These are phyloP conservation scores for Thielaviopsis ethacetica DNA, from an alignment of 2,329 filamentous ascomycete genomes.

Conservation along the genomic window DNA sequence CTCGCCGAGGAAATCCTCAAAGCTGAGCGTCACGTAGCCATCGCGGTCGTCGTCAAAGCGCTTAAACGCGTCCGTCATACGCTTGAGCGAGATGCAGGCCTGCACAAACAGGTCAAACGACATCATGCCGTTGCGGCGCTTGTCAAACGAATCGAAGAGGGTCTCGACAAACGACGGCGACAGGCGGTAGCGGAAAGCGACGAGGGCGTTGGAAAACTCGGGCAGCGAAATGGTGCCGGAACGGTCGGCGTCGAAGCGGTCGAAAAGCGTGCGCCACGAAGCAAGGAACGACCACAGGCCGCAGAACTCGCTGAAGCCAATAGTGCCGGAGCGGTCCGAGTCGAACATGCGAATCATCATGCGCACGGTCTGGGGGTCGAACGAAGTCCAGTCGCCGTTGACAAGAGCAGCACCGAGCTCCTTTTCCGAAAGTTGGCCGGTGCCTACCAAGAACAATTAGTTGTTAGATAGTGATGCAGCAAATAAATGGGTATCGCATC, in stretches of 20 bases:
- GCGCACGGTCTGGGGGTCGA: conserved; percentile 82
- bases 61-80: conserved; percentile 99
- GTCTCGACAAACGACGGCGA: conserved; percentile 69
- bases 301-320: conserved; percentile 92
- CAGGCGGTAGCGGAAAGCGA: conserved; percentile 86
- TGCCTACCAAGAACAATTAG: conserved; percentile 29
- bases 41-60: conserved; percentile 95
- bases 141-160: conserved; percentile 81
- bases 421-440: conserved; percentile 66
- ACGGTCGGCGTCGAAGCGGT: conserved; percentile 80
- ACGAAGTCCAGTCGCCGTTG: conserved; percentile 89
- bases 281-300: conserved; percentile 92
- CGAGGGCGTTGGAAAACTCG: conserved; percentile 80
- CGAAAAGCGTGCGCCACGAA: conserved; percentile 86
- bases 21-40: conserved; percentile 73
- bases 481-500: not conserved
- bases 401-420: conserved; percentile 84
- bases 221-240: conserved; percentile 71
- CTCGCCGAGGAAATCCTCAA: conserved; percentile 64
- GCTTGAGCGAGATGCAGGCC: conserved; percentile 87
- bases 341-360: conserved; percentile 99
- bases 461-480: not conserved
- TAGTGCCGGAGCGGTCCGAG: conserved; percentile 70
- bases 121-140: conserved; percentile 52
- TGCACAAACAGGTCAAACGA: conserved; percentile 96